A percentile compares a stretch with the other conserved stretches of the same genome.
These are phyloP conservation scores for Schrenkiella parvula DNA, from an alignment of 345 rosid genomes.

Conservation along the genomic window DNA sequence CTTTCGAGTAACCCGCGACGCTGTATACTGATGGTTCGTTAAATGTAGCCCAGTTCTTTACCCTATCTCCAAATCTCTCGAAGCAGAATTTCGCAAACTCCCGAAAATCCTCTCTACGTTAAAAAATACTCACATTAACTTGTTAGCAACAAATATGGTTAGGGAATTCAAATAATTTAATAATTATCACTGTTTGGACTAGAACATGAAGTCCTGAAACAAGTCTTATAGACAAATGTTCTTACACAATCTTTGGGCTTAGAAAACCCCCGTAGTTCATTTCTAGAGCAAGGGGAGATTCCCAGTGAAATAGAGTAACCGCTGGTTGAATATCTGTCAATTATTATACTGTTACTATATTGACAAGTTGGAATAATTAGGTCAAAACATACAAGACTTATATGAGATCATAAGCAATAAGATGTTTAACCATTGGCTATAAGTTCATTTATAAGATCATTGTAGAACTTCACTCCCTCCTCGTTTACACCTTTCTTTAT, in stretches of 20 bases:
- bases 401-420: background rate
- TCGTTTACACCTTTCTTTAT: constrained; percentile 32
- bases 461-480: constrained; percentile 38
- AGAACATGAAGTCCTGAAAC: background rate
- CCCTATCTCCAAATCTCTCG: constrained; percentile 20
- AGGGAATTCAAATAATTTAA: background rate
- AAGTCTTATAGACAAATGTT: background rate
- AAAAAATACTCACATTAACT: background rate
- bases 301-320: constrained; percentile 34
- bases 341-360: background rate
- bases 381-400: background rate
- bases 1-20: constrained; percentile 24
- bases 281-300: constrained; percentile 30
- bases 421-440: constrained; percentile 28
- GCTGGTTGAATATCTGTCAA: constrained; percentile 21
- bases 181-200: background rate
- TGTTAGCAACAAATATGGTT: background rate
- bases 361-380: background rate
- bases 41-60: constrained; percentile 35
- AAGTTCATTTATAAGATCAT: constrained; percentile 39
- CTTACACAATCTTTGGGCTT: constrained; percentile 23
- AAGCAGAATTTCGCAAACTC: constrained; percentile 28
- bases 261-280: constrained; percentile 13
- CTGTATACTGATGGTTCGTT: constrained; percentile 34
- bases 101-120: constrained; percentile 26